A percentile compares a stretch with the other conserved stretches of the same genome.
Conservation (phyloP, 1,284 basidiomycete genomes). For the Malassezia globosa region DNA sequence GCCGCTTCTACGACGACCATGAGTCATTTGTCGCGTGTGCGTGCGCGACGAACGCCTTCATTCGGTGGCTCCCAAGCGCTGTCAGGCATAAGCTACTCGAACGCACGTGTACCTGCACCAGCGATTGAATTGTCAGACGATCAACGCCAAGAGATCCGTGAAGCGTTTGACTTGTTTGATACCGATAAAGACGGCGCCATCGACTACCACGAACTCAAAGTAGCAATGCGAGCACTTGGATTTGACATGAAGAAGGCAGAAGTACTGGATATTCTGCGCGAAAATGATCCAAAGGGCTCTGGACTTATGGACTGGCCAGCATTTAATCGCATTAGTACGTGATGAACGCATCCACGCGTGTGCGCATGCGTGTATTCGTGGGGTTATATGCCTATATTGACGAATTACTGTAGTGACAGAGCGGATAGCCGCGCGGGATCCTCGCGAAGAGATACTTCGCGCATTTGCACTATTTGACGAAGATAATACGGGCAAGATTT, state of each 20-base stretch:
- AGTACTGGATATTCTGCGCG: constrained; percentile 83
- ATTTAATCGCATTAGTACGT: constrained; percentile 91
- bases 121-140: constrained; percentile 64
- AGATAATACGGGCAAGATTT: constrained; percentile 88
- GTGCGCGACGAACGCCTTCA: constrained; percentile 13
- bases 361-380: too few relatives aligned
- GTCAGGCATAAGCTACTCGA: constrained; percentile 2
- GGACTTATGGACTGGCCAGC: constrained; percentile 89
- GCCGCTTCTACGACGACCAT: constrained; percentile 2
- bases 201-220: constrained; percentile 89
- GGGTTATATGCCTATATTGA: background rate
- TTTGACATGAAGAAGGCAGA: constrained; percentile 98
- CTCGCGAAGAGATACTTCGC: constrained; percentile 86
- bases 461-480: constrained; percentile 96
- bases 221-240: constrained; percentile 92
- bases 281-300: constrained; percentile 77
- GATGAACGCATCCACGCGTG: too few relatives aligned
- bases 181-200: constrained; percentile 87
- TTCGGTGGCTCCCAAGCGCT: constrained; percentile 1
- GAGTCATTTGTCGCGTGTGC: constrained; percentile 6
- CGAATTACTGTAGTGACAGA: constrained; percentile 68
- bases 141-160: constrained; percentile 92
- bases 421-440: constrained; percentile 80
- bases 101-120: background rate
- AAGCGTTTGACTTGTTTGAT: constrained; percentile 98